These are phyloP conservation scores for Aspergillus incahuasiensis DNA, from an alignment of 495 filamentous ascomycete genomes.

Conservation along the genomic window DNA sequence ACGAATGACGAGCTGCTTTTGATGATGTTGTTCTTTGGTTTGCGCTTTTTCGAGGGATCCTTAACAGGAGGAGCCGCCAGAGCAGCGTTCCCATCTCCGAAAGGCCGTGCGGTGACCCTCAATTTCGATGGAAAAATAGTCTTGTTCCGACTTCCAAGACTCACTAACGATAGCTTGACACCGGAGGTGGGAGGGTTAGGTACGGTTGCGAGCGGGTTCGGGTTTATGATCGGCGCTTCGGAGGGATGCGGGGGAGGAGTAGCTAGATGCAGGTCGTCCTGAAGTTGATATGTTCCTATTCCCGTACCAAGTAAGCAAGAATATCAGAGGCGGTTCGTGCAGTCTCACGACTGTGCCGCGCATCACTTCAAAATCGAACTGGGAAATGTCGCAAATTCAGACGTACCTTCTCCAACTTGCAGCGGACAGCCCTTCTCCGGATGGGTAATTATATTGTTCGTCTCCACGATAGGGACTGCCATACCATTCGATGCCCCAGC, in stretches of 20 bases:
- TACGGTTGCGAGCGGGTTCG: constrained; percentile 83
- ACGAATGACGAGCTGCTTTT: constrained; percentile 99
- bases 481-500: constrained; percentile 58
- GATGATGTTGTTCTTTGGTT: constrained; percentile 94
- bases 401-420: constrained; percentile 83
- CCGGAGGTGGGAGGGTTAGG: constrained; percentile 76
- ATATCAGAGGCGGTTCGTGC: background rate
- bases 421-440: constrained; percentile 68
- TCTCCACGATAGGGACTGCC: constrained; percentile 74
- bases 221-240: constrained; percentile 77
- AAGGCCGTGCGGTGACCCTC: constrained; percentile 54
- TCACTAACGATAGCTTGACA: constrained; percentile 77
- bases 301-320: constrained; percentile 13
- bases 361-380: background rate
- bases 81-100: constrained; percentile 82
- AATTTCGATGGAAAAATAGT: constrained; percentile 43
- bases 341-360: background rate
- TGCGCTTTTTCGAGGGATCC: constrained; percentile 72
- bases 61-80: constrained; percentile 59
- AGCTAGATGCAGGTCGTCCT: constrained; percentile 85
- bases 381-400: constrained; percentile 9
- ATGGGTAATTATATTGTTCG: constrained; percentile 79
- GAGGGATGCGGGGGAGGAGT: constrained; percentile 94
- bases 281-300: constrained; percentile 78
- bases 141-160: constrained; percentile 56